phyloP scores from a whole-genome alignment of 2,329 filamentous ascomycete genomes.

The Endocalyx cinctus region DNA sequence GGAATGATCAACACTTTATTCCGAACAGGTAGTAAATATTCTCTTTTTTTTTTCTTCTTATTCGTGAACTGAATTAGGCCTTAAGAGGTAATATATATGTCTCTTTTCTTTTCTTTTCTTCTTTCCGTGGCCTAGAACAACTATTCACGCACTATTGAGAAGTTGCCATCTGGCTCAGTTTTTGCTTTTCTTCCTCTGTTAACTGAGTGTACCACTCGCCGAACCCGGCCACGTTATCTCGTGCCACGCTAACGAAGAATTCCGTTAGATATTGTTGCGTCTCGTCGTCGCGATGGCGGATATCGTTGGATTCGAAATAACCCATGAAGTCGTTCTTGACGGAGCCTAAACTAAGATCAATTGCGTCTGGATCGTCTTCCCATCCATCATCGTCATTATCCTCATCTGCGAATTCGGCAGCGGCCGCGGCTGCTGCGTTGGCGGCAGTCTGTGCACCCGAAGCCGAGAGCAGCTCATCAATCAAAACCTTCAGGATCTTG shows the following conservation, averaged over 20 bases:
- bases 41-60: too few species aligned
- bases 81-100: too few species aligned
- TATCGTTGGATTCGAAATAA: conserved; percentile 55
- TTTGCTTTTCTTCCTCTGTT: conserved; percentile 51
- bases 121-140: too few species aligned
- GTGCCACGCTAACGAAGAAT: conserved; percentile 65
- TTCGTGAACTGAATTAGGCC: too few species aligned
- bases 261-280: conserved; percentile 79
- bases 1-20: conserved; percentile 11
- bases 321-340: conserved; percentile 78
- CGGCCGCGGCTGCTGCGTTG: conserved; percentile 57
- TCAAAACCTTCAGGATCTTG: conserved; percentile 93
- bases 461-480: conserved; percentile 84
- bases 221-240: conserved; percentile 53
- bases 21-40: conserved; percentile 1
- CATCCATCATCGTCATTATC: conserved; percentile 77
- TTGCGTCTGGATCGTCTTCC: conserved; percentile 76
- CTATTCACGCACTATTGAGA: conserved; percentile 18
- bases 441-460: conserved; percentile 60
- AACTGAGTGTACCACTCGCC: conserved; percentile 53
- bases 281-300: conserved; percentile 78
- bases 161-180: conserved; percentile 48
- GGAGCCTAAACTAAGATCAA: conserved; percentile 69
- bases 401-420: conserved; percentile 52
- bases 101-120: too few species aligned